Percentiles rank a stretch among this genome's conserved stretches.
Evolutionary conservation across 2,329 filamentous ascomycete genomes (phyloP).

Genomic region (Thielaviopsis punctulata): DNA sequence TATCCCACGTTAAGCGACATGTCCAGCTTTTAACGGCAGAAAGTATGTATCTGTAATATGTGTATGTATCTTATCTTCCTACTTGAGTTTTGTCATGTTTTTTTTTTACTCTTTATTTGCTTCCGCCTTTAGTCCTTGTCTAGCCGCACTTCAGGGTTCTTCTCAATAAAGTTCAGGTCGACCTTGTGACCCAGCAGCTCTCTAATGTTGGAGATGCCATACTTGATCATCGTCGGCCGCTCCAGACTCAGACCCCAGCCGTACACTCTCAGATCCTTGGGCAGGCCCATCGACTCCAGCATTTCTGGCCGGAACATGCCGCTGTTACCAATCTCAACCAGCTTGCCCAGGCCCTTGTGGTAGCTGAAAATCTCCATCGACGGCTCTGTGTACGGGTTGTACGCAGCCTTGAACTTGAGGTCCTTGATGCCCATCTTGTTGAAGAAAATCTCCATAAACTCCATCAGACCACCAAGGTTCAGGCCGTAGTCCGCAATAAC

Average conservation of each 20-base stretch:
- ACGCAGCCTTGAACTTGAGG: slow-evolving; percentile 91
- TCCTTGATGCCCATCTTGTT: slow-evolving; percentile 75
- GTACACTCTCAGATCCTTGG: slow-evolving; percentile 81
- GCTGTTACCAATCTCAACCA: slow-evolving; percentile 94
- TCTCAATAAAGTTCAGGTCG: slow-evolving; percentile 80
- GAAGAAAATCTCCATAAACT: slow-evolving; percentile 90
- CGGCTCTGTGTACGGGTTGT: slow-evolving; percentile 90
- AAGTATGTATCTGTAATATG: too few relatives aligned
- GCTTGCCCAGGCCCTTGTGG: slow-evolving; percentile 74
- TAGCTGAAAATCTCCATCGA: slow-evolving; percentile 97
- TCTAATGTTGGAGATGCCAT: slow-evolving; percentile 73
- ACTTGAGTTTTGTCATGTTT: too few relatives aligned
- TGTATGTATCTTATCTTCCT: too few relatives aligned
- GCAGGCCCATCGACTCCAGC: slow-evolving; percentile 85
- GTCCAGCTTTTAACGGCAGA: too few relatives aligned
- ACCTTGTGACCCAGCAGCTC: slow-evolving; percentile 91
- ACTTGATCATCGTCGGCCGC: slow-evolving; percentile 96
- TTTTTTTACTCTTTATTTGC: slow-evolving; percentile 1
- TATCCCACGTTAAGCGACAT: too few relatives aligned
- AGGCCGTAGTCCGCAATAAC: slow-evolving; percentile 94
- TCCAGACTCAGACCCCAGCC: slow-evolving; percentile 87
- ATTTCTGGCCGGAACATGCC: slow-evolving; percentile 99
- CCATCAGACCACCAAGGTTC: slow-evolving; percentile 82
- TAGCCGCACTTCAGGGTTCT: slow-evolving; percentile 76
- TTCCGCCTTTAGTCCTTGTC: slow-evolving; percentile 50